Evolutionary conservation across 2,329 filamentous ascomycete genomes (phyloP).

Genomic region (Aspergillus sp.): DNA sequence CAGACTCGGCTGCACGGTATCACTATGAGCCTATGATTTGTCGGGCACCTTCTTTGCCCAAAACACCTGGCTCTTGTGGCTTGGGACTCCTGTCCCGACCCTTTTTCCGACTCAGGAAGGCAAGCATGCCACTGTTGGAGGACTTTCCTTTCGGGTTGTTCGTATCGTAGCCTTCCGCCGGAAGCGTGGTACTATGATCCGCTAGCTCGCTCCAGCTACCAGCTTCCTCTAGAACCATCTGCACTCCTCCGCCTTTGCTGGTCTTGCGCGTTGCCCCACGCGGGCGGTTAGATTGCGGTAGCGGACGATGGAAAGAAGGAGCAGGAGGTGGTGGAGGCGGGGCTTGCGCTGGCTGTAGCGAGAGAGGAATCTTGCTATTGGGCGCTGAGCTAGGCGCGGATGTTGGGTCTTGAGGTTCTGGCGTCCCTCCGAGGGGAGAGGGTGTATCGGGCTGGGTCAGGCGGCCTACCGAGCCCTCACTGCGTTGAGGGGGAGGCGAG

Average conservation of each 20-base stretch:
- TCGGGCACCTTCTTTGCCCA: constrained; percentile 92
- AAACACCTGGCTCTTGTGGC: constrained; percentile 85
- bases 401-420: constrained; percentile 21
- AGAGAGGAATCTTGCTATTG: constrained; percentile 10
- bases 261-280: constrained; percentile 67
- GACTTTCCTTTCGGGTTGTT: constrained; percentile 45
- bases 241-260: constrained; percentile 78
- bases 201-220: constrained; percentile 91
- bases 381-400: constrained; percentile 10
- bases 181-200: constrained; percentile 74
- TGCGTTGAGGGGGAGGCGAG: constrained; percentile 28
- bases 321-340: constrained; percentile 28
- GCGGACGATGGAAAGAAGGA: constrained; percentile 42
- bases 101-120: constrained; percentile 86
- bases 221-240: constrained; percentile 84
- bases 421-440: constrained; percentile 25
- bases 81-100: constrained; percentile 89
- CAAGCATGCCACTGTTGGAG: constrained; percentile 73
- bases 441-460: constrained; percentile 28
- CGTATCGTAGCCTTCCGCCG: constrained; percentile 59
- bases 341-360: constrained; percentile 25
- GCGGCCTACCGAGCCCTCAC: constrained; percentile 30
- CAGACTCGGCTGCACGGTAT: neutral
- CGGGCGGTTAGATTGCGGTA: constrained; percentile 44
- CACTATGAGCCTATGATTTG: constrained; percentile 66